phyloP scores from a whole-genome alignment of 2,329 filamentous ascomycete species.

The Sordariomycetes sp. region DNA sequence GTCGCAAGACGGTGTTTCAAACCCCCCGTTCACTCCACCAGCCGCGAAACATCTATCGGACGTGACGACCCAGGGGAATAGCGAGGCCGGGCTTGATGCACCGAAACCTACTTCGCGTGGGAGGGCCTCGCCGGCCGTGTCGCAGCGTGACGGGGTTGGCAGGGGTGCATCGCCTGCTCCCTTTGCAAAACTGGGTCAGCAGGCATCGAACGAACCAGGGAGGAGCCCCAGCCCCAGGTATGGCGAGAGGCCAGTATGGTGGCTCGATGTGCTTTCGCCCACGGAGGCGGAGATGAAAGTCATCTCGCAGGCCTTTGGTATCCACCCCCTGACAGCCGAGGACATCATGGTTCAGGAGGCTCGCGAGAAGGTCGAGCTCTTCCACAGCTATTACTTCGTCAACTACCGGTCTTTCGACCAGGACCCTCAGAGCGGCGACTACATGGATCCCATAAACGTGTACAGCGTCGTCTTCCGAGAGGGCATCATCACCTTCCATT shows the following conservation, averaged over 20 bases:
- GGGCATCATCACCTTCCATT: conserved; percentile 93
- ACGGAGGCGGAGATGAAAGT: conserved; percentile 95
- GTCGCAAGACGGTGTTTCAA: conserved; percentile 27
- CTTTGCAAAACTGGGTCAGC: neutral
- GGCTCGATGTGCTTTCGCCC: conserved; percentile 85
- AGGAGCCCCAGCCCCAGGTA: conserved; percentile 41
- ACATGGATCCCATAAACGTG: conserved; percentile 92
- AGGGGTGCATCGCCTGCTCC: neutral
- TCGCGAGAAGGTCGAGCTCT: conserved; percentile 95
- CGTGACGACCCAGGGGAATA: neutral
- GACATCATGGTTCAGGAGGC: conserved; percentile 97
- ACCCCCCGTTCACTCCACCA: conserved; percentile 8
- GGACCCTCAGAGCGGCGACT: conserved; percentile 78
- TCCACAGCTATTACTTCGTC: conserved; percentile 96
- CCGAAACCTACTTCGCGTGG: neutral
- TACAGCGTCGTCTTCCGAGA: conserved; percentile 96
- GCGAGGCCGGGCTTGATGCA: neutral
- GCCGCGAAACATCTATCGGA: neutral
- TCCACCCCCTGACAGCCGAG: conserved; percentile 89
- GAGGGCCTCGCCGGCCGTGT: neutral
- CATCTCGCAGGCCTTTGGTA: conserved; percentile 83
- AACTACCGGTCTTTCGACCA: conserved; percentile 98
- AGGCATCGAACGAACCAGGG: conserved; percentile 6
- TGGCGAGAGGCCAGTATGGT: conserved; percentile 87
- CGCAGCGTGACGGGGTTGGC: neutral